A percentile compares a stretch with the other conserved stretches of the same genome.
Conservation (phyloP, 1,139 yeast species). For the Taphrina pruni region DNA sequence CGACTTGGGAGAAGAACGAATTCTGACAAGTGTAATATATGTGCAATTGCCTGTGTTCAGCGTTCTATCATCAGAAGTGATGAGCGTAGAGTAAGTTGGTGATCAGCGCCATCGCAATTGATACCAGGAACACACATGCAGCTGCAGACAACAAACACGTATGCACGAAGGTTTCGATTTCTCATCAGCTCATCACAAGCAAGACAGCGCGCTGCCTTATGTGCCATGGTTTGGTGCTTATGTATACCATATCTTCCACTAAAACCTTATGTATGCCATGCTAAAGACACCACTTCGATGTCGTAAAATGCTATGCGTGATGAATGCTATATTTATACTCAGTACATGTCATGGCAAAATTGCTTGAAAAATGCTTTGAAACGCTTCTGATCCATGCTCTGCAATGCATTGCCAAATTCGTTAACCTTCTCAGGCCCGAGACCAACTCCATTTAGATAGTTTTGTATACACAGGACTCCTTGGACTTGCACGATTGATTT, state of each 20-base stretch:
- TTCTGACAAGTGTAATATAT: too few species aligned
- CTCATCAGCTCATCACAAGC: too few species aligned
- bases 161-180: too few species aligned
- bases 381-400: slow-evolving; percentile 35
- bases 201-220: too few species aligned
- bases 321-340: slow-evolving; percentile 7
- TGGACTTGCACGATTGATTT: slow-evolving; percentile 54
- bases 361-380: slow-evolving; percentile 36
- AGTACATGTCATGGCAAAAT: slow-evolving; percentile 26
- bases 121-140: too few species aligned
- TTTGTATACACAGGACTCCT: slow-evolving; percentile 16
- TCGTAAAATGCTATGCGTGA: slow-evolving; percentile 10
- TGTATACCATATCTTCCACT: background rate
- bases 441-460: slow-evolving; percentile 25
- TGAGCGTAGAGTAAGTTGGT: too few species aligned
- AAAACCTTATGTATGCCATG: slow-evolving; percentile 2
- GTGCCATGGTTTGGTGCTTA: background rate
- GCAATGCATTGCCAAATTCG: slow-evolving; percentile 30
- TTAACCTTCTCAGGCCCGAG: slow-evolving; percentile 16
- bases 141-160: too few species aligned
- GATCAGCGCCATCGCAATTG: too few species aligned
- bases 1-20: too few species aligned
- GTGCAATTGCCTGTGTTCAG: too few species aligned
- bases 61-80: too few species aligned
- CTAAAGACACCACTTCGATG: background rate